Base-by-base conservation (phyloP, 2,329 filamentous ascomycete species). In the Ophiocordyceps australis region DNA sequence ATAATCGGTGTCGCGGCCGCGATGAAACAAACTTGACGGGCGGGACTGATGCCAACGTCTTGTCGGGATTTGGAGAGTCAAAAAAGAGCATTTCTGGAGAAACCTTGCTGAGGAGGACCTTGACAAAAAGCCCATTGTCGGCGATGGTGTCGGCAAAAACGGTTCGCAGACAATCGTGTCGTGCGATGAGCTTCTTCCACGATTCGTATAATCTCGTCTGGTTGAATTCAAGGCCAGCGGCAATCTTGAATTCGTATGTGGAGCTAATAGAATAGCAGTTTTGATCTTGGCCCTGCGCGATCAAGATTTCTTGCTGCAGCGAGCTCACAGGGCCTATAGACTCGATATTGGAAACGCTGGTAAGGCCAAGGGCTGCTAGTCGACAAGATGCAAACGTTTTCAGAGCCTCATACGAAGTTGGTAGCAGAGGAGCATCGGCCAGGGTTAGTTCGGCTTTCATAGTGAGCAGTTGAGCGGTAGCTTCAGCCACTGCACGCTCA, bases 371-470 rank as follows among this genome's bases (percentile, higher is more conserved):
- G 3, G 45, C 43, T 3, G 46, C 43, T 2, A 62, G 37, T 1
- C 57, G 47, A 5, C 55, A 47, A 13, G 42, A 46, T 26, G 57
- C 56, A 15, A 65, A 46, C 30, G 47, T 53, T 4, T 47, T 38
- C 5, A 66, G 42, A 5, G 52, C 56, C 11, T 55, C 51, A 28
- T 62, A 59, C 2, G 50, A 55, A 4, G 59, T 50, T 22, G 60
- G 50, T 3, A 65, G 38, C 9, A 62, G 45, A 0, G 59, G 59
- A 0, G 62, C 49, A 22, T 64, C 60, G 1, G 59, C 51, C 13
- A 62, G 41, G 2, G 61, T 63, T n/a, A 65, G 46, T 29, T 59
- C 53, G 3, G 57, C 56, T 2, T 52, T 41, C 27, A 57, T 52
- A 24, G 42, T 46, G 17, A 49, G 43, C 1, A 65, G 39, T 14